These are phyloP conservation scores for Phyllosticta citrichinensis DNA, from an alignment of 2,329 filamentous ascomycete genomes.

Conservation along the genomic window DNA sequence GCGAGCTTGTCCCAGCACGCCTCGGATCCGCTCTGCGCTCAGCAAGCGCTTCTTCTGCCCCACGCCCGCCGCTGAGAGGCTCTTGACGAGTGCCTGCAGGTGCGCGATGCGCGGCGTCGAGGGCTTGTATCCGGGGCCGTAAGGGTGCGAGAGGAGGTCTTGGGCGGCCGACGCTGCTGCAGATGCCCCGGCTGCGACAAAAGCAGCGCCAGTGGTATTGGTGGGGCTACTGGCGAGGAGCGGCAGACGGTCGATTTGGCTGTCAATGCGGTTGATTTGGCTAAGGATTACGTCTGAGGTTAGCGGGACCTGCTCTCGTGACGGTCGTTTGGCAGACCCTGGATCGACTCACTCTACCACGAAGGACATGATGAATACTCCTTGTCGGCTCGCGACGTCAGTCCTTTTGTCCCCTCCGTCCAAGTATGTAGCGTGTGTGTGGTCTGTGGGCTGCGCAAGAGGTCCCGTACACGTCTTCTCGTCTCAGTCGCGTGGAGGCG, in stretches of 20 bases:
- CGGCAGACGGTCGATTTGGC: constrained; percentile 48
- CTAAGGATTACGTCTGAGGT: constrained; percentile 23
- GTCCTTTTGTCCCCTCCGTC: background rate
- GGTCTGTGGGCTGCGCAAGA: background rate
- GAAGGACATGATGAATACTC: constrained; percentile 26
- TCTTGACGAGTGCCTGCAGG: constrained; percentile 58
- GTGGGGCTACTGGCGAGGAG: constrained; percentile 23
- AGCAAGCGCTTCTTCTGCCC: constrained; percentile 54
- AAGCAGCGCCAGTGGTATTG: constrained; percentile 17
- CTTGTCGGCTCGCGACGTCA: background rate
- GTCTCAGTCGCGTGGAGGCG: background rate
- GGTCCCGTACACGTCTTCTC: background rate
- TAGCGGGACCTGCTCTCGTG: background rate
- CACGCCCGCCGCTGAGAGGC: constrained; percentile 54
- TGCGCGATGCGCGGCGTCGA: constrained; percentile 37
- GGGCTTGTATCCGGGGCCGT: background rate
- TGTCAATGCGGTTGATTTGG: constrained; percentile 48
- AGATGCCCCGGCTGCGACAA: constrained; percentile 1
- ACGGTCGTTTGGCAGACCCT: background rate
- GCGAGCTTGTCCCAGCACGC: constrained; percentile 53
- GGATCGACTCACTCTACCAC: constrained; percentile 28
- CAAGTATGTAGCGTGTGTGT: background rate
- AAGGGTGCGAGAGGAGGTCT: constrained; percentile 25
- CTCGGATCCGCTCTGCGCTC: constrained; percentile 45
- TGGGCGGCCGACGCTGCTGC: background rate